Percentiles rank a stretch among this genome's conserved stretches.
These are phyloP conservation scores for Cyclotella atomus DNA, from an alignment of 108 stramenopile genomes.

Conservation along the genomic window DNA sequence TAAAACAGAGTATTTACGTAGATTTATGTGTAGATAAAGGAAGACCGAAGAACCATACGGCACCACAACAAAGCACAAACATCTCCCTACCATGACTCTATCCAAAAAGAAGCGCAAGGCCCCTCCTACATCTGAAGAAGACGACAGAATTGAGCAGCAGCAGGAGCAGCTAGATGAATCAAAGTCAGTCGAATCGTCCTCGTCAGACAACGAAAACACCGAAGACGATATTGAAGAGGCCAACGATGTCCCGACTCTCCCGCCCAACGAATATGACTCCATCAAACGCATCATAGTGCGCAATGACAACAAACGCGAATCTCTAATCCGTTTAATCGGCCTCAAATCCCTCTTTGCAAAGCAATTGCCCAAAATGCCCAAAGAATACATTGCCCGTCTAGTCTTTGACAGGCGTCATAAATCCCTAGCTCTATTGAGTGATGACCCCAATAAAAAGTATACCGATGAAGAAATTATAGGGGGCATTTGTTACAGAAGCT, in stretches of 20 bases:
- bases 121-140: background rate
- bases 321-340: conserved; percentile 85
- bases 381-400: conserved; percentile 95
- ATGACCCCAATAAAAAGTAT: conserved; percentile 65
- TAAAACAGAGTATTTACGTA: no score
- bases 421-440: conserved; percentile 83
- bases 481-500: conserved; percentile 96
- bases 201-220: conserved; percentile 9
- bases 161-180: background rate
- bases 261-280: conserved; percentile 62
- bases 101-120: conserved; percentile 7
- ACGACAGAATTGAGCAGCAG: background rate
- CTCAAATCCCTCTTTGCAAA: conserved; percentile 95
- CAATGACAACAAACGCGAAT: conserved; percentile 84
- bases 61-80: background rate
- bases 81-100: background rate
- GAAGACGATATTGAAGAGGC: background rate
- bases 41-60: no score
- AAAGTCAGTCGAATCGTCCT: conserved; percentile 4
- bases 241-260: background rate
- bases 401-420: conserved; percentile 96
- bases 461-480: conserved; percentile 93
- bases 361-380: conserved; percentile 99
- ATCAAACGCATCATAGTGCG: conserved; percentile 72
- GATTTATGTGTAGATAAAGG: no score